Evolutionary conservation across 257 asterid genomes (phyloP).

Genomic region (Solanum lignicaule): DNA sequence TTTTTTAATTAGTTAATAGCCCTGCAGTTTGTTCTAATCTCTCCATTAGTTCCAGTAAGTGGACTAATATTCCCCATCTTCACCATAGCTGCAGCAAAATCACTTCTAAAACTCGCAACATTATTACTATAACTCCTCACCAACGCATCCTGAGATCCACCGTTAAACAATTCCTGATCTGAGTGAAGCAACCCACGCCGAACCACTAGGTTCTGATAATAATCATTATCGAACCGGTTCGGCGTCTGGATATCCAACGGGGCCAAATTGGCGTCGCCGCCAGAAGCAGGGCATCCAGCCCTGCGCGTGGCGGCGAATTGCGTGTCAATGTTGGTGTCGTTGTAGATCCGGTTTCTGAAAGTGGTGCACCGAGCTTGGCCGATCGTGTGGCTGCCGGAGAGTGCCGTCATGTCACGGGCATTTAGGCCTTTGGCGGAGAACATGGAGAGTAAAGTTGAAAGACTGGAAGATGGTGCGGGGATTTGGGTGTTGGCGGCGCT

Average conservation of each 20-base stretch:
- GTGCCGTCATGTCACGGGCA: constrained; percentile 53
- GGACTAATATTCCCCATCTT: constrained; percentile 66
- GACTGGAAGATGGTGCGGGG: constrained; percentile 28
- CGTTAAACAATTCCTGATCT: constrained; percentile 58
- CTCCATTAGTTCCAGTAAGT: constrained; percentile 50
- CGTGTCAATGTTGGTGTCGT: constrained; percentile 48
- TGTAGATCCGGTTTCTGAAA: constrained; percentile 48
- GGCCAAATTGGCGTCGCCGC: constrained; percentile 37
- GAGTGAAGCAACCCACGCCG: constrained; percentile 54
- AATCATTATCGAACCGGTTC: constrained; percentile 31
- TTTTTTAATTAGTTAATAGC: constrained; percentile 6
- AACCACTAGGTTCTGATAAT: constrained; percentile 30
- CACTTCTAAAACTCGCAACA: constrained; percentile 16
- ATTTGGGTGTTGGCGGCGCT: constrained; percentile 37
- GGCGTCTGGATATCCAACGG: constrained; percentile 31
- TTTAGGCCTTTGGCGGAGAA: constrained; percentile 38
- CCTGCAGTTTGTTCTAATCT: constrained; percentile 55
- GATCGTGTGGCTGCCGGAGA: constrained; percentile 60
- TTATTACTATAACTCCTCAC: constrained; percentile 29
- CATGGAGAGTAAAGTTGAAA: constrained; percentile 26
- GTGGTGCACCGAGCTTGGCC: constrained; percentile 47
- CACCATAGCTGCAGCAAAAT: constrained; percentile 56
- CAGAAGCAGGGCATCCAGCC: constrained; percentile 36
- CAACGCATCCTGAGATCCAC: constrained; percentile 41
- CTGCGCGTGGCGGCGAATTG: constrained; percentile 35